Percentiles rank a stretch among this genome's conserved stretches.
These are phyloP conservation scores for Epichloe uncinata DNA, from an alignment of 2,329 filamentous ascomycete species.

Conservation along the genomic window DNA sequence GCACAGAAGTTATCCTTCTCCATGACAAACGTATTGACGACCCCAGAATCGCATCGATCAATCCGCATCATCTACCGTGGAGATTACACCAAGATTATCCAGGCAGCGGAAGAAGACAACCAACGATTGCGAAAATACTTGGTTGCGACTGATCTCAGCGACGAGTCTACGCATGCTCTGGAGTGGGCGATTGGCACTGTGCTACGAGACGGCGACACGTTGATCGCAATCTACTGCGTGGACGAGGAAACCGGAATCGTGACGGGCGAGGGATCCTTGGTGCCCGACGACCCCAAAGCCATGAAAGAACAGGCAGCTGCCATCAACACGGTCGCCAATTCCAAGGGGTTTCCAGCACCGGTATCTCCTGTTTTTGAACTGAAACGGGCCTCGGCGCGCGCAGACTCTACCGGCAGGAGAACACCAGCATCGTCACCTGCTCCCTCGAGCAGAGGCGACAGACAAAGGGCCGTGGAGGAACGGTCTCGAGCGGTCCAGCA, in stretches of 20 bases:
- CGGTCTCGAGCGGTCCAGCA: constrained; percentile 67
- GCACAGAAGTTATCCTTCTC: constrained; percentile 76
- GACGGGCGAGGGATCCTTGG: constrained; percentile 33
- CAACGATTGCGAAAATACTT: constrained; percentile 78
- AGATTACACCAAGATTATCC: constrained; percentile 63
- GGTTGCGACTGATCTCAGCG: constrained; percentile 89
- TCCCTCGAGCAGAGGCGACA: constrained; percentile 34
- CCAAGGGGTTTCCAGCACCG: constrained; percentile 20
- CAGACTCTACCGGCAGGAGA: constrained; percentile 16
- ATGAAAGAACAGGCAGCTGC: constrained; percentile 65
- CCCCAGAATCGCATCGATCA: constrained; percentile 63
- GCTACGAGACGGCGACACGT: constrained; percentile 81
- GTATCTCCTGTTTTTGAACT: constrained; percentile 22
- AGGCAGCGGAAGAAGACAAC: constrained; percentile 65
- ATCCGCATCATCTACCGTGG: constrained; percentile 86
- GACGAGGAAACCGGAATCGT: constrained; percentile 68
- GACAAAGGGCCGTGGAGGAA: constrained; percentile 59
- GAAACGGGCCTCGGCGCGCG: constrained; percentile 16
- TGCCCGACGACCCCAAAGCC: constrained; percentile 59
- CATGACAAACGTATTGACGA: constrained; percentile 67
- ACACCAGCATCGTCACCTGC: constrained; percentile 32
- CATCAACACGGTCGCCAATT: constrained; percentile 47
- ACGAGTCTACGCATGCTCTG: constrained; percentile 85
- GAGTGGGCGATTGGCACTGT: constrained; percentile 98
- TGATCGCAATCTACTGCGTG: constrained; percentile 85